Percentiles rank a stretch among this genome's conserved stretches.
These are phyloP conservation scores for Candida pseudofarinosa DNA, from an alignment of 805 yeast species.

Conservation along the genomic window DNA sequence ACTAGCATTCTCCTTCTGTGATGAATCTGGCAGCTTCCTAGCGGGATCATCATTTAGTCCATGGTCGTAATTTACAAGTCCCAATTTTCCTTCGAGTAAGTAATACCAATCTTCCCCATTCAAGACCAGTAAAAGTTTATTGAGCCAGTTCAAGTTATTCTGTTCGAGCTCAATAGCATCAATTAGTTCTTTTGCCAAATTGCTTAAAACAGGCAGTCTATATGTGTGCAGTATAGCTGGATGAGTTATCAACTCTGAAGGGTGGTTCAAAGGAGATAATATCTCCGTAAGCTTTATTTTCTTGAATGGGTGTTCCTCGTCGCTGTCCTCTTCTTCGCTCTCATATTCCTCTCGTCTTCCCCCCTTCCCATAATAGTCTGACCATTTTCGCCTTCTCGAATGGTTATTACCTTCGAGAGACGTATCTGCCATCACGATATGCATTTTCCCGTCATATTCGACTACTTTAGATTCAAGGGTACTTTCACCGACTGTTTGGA, in stretches of 20 bases:
- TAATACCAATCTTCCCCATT: slow-evolving; percentile 83
- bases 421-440: slow-evolving; percentile 34
- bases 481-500: slow-evolving; percentile 12
- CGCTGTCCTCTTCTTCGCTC: slow-evolving; percentile 9
- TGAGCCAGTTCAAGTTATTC: slow-evolving; percentile 63
- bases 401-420: slow-evolving; percentile 23
- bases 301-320: slow-evolving; percentile 27
- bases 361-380: slow-evolving; percentile 19
- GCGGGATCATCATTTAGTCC: slow-evolving; percentile 34
- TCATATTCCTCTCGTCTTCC: slow-evolving; percentile 14
- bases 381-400: slow-evolving; percentile 36
- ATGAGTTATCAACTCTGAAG: slow-evolving; percentile 72
- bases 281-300: slow-evolving; percentile 39
- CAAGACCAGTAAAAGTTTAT: slow-evolving; percentile 69
- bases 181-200: slow-evolving; percentile 67
- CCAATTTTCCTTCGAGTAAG: slow-evolving; percentile 58
- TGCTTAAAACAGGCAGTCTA: slow-evolving; percentile 45
- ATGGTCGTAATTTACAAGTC: slow-evolving; percentile 68
- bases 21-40: slow-evolving; percentile 8
- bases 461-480: slow-evolving; percentile 30
- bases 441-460: slow-evolving; percentile 34
- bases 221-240: slow-evolving; percentile 67
- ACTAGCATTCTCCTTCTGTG: slow-evolving; percentile 5
- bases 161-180: slow-evolving; percentile 81
- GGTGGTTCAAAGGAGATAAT: slow-evolving; percentile 74